These are phyloP conservation scores for Cinchona pubescens DNA, from an alignment of 257 asterid species.

Conservation along the genomic window DNA sequence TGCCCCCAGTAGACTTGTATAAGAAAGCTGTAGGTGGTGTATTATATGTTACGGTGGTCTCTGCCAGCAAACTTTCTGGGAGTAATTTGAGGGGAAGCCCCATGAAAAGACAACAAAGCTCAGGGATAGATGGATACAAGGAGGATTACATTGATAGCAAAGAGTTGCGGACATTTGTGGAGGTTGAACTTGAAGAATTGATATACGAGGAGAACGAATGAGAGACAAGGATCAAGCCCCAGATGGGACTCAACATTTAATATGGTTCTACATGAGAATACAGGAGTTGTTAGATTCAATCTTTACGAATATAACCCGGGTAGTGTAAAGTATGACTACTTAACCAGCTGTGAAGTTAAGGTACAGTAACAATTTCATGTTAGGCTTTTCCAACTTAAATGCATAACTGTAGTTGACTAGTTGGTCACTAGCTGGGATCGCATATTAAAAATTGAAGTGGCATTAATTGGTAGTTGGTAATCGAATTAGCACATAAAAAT, in stretches of 20 bases:
- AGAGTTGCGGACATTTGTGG: slow-evolving; percentile 74
- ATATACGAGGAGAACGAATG: slow-evolving; percentile 76
- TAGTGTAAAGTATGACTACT: slow-evolving; percentile 67
- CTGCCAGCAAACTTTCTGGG: slow-evolving; percentile 62
- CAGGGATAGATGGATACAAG: slow-evolving; percentile 23
- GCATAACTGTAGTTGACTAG: not conserved
- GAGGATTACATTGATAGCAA: slow-evolving; percentile 46
- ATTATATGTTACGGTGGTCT: slow-evolving; percentile 56
- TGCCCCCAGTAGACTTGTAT: slow-evolving; percentile 66
- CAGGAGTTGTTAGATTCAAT: slow-evolving; percentile 67
- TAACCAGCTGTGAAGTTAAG: slow-evolving; percentile 90
- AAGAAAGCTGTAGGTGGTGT: slow-evolving; percentile 84
- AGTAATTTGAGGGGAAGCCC: slow-evolving; percentile 42
- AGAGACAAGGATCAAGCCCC: slow-evolving; percentile 63
- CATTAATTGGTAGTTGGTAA: not conserved
- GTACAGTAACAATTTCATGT: slow-evolving; percentile 32
- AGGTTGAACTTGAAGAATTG: slow-evolving; percentile 81
- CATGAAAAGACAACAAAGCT: slow-evolving; percentile 38
- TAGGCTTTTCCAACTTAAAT: slow-evolving; percentile 15
- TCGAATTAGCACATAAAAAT: not conserved
- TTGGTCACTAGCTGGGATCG: not conserved
- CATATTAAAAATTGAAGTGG: not conserved
- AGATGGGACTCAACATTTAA: slow-evolving; percentile 79
- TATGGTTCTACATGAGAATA: slow-evolving; percentile 71
- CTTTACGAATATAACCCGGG: slow-evolving; percentile 74